Conservation (phyloP, 805 yeast species). For the Candida ficus region DNA sequence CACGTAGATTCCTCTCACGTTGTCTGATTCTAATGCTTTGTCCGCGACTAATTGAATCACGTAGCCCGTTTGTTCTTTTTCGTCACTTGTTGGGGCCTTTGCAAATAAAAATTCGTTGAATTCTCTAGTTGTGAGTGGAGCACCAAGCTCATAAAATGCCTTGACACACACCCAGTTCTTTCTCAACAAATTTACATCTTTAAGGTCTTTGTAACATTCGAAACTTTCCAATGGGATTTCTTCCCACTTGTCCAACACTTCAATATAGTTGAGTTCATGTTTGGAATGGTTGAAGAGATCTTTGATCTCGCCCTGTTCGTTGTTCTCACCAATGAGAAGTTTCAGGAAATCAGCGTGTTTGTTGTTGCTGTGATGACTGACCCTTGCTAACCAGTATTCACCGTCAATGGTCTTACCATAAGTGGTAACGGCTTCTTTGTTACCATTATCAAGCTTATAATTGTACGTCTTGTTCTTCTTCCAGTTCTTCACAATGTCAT, state of each 20-base stretch:
- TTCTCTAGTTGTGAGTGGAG: constrained; percentile 31
- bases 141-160: constrained; percentile 33
- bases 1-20: constrained; percentile 30
- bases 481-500: constrained; percentile 24
- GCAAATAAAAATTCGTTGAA: constrained; percentile 32
- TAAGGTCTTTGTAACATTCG: constrained; percentile 11
- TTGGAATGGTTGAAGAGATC: constrained; percentile 28
- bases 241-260: constrained; percentile 26
- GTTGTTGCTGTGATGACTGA: constrained; percentile 21
- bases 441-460: constrained; percentile 23
- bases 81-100: constrained; percentile 6
- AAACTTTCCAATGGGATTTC: constrained; percentile 19
- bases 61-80: constrained; percentile 25
- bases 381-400: constrained; percentile 33
- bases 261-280: constrained; percentile 31
- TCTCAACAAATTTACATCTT: constrained; percentile 1
- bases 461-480: constrained; percentile 28
- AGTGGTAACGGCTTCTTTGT: constrained; percentile 27
- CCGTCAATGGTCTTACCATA: constrained; percentile 23
- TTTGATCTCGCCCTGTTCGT: constrained; percentile 12
- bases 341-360: constrained; percentile 23
- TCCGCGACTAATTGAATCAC: constrained; percentile 31
- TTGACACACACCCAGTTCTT: constrained; percentile 27
- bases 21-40: constrained; percentile 17
- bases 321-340: constrained; percentile 27